Evolutionary conservation across 176 grass and related monocot genomes (phyloP), one percentile per base, ranked within the genome.

Genomic region (Zizania latifolia): DNA sequence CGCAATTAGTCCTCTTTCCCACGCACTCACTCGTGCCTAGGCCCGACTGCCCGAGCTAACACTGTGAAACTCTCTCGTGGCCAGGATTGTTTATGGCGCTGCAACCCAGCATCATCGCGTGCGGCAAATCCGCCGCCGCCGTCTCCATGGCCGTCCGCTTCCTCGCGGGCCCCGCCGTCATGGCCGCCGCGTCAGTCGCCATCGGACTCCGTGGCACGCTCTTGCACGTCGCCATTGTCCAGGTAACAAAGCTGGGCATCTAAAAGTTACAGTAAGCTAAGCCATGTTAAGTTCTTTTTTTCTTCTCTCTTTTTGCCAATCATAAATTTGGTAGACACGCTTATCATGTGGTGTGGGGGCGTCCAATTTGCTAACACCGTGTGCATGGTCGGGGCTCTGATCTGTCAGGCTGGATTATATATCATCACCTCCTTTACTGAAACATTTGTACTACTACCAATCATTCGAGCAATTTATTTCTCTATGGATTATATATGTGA

Each of bases 1-100:
- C 40, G 56, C 55, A 81, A 81, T 81, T 71, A 85, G 54, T 79
- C 57, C 37, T 24, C 8, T 24, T 10, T n/a, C n/a, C n/a, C n/a
- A n/a, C 30, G 8, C 13, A 11, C n/a, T 19, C 12, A 0, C 64
- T 27, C 23, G 26, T 74, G 51, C 71, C 69, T 26, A 82, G 63
- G 37, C 48, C 77, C 32, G 37, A n/a, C n/a, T 10, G 23, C 17
- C 19, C 3, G 50, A 58, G 17, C 67, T 63, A 56, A 77, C 74
- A 24, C 65, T 30, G 72, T 77, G 38, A n/a, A 27, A 70, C 72
- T 40, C 30, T 78, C 15, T 54, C 44, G 8, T 71, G 4, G 16
- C 28, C 76, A 97, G 94, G 94, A 90, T 76, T 94, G 76, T 97
- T 94, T 78, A 97, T 94, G 94, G 94, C 94, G 35, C 79, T 98